Evolutionary conservation across 768 basidiomycete genomes (phyloP), one percentile per base, ranked within the genome.

Genomic region (Russula vinacea): DNA sequence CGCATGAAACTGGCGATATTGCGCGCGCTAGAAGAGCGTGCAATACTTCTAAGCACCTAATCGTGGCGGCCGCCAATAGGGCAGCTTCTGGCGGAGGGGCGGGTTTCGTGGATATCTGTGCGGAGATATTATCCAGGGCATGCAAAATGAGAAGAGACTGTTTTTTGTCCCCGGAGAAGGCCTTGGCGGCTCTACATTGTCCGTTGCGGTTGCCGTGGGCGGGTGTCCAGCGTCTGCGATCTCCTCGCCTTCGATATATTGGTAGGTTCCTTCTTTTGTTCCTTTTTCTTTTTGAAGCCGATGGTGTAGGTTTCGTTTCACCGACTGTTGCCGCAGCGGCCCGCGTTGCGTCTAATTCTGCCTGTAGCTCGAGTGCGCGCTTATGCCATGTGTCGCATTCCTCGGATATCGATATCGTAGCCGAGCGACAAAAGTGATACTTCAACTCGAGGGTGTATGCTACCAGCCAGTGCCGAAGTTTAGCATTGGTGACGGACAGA

Each of bases 61-160:
- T 26, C 39, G 56, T 47, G n/a, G 56, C 52, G 0, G 54, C 50
- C 16, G 24, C 57, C 17, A 62, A 39, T 32, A 29, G n/a, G 2
- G 26, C 22, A 16, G 40, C 22, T 19, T 65, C 58, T 0, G 54
- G 17, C 9, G 32, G 35, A 22, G 40, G 26, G 19, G 10, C 5
- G 9, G 59, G 29, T 17, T 42, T 58, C 7, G 45, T 44, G 8
- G 29, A 11, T 29, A 44, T 8, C 19, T 4, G 13, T 3, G 56
- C 26, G 6, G 60, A 29, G 44, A 58, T 37, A 14, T 19, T 33
- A 17, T 67, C 56, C 17, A 67, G 40, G 6, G 52, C 33, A 8
- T 56, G 65, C 2, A 67, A 53, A 64, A 66, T 5, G 67, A 57
- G 44, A 67, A 62, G 57, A 67, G 55, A 1, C 19, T 44, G 24